These are phyloP conservation scores for Zizania palustris DNA, from an alignment of 202 grass and related monocot genomes.

Conservation along the genomic window DNA sequence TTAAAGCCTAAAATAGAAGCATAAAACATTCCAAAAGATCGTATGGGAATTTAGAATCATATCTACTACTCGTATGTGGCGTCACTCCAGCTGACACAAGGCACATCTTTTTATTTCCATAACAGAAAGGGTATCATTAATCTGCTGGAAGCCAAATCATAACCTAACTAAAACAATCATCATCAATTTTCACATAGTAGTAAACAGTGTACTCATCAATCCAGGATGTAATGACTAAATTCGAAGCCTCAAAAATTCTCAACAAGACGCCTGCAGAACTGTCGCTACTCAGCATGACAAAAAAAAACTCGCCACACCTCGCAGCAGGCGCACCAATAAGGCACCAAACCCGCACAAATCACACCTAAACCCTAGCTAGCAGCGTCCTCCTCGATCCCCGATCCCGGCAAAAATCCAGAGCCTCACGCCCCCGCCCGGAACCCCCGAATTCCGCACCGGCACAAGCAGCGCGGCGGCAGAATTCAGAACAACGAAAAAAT, in stretches of 20 bases:
- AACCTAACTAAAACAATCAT: not conserved
- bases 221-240: constrained; percentile 11
- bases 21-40: too few relatives aligned
- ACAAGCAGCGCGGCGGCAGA: not conserved
- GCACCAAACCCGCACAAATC: not conserved
- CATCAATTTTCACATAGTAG: not conserved
- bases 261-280: too few relatives aligned
- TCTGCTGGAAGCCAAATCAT: too few relatives aligned
- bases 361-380: constrained; percentile 42
- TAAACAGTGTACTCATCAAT: not conserved
- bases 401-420: not conserved
- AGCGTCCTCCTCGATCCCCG: not conserved
- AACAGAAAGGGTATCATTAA: too few relatives aligned
- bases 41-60: not conserved
- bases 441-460: not conserved
- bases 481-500: not conserved
- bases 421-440: too few relatives aligned
- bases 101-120: not conserved
- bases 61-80: not conserved
- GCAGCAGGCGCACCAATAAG: not conserved
- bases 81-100: not conserved
- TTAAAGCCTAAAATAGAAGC: not conserved
- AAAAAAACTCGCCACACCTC: not conserved
- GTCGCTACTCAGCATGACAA: not conserved
- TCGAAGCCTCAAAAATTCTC: not conserved